Evolutionary conservation across 208 protist genomes (phyloP).

Genomic region (Leishmania tropica): DNA sequence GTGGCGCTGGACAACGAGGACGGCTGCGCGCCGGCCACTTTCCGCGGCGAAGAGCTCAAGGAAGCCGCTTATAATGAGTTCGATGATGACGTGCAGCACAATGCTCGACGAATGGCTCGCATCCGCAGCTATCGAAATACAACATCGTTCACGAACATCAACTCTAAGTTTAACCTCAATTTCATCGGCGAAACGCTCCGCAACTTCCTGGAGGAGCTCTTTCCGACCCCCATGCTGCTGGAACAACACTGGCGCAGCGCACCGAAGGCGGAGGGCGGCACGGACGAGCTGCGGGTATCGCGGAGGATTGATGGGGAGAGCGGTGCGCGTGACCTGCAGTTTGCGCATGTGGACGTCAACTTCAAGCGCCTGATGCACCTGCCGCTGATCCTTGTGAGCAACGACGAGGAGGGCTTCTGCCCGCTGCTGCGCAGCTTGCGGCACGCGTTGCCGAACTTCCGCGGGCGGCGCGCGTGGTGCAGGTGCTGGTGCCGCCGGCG

Average conservation of each 20-base stretch:
- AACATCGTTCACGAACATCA: constrained; percentile 18
- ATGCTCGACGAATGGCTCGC: not conserved
- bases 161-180: constrained; percentile 16
- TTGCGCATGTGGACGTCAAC: not conserved
- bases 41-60: constrained; percentile 2
- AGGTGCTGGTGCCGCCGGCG: constrained; percentile 20
- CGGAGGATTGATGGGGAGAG: not conserved
- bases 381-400: constrained; percentile 22
- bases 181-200: not conserved
- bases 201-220: constrained; percentile 24
- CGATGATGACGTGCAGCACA: constrained; percentile 3
- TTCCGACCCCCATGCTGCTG: constrained; percentile 22
- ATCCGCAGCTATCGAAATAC: constrained; percentile 8
- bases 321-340: not conserved
- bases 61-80: constrained; percentile 18
- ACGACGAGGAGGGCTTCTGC: constrained; percentile 30
- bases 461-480: constrained; percentile 15
- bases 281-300: not conserved
- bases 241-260: constrained; percentile 2
- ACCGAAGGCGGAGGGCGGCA: not conserved
- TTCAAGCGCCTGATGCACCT: constrained; percentile 12
- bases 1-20: constrained; percentile 29
- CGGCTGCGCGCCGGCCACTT: constrained; percentile 22
- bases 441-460: constrained; percentile 12
- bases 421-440: constrained; percentile 24